Conservation (phyloP, 1,284 basidiomycete species). For the Tremellales sp. region DNA sequence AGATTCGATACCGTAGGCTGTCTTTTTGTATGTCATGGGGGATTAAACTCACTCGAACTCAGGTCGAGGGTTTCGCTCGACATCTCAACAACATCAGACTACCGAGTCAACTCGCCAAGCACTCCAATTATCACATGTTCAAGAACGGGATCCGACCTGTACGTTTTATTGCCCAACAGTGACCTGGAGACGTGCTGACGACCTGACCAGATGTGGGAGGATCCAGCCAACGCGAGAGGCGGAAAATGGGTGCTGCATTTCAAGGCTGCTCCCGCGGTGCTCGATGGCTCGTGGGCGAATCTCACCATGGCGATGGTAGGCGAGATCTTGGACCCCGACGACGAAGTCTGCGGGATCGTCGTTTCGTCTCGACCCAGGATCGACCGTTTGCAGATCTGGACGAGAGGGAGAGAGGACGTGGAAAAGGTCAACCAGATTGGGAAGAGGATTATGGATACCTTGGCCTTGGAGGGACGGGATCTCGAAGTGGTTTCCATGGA, state of each 20-base stretch:
- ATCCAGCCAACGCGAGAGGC: constrained; percentile 77
- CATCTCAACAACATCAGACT: constrained; percentile 92
- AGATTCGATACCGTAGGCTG: constrained; percentile 64
- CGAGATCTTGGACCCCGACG: constrained; percentile 78
- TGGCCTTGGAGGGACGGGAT: constrained; percentile 55
- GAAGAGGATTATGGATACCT: constrained; percentile 69
- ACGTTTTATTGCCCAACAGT: constrained; percentile 9
- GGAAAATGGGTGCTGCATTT: constrained; percentile 94
- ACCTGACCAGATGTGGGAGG: constrained; percentile 85
- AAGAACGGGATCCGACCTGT: constrained; percentile 55
- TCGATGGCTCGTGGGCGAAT: constrained; percentile 88
- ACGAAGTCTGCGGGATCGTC: constrained; percentile 86
- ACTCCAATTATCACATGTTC: constrained; percentile 92
- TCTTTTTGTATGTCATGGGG: background rate
- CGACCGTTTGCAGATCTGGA: constrained; percentile 87
- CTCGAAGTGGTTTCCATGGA: constrained; percentile 76
- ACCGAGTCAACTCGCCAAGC: constrained; percentile 78
- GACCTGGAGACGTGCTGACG: background rate
- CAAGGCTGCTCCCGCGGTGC: constrained; percentile 64
- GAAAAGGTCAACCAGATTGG: constrained; percentile 79
- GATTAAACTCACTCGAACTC: constrained; percentile 18
- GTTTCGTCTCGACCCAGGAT: constrained; percentile 81
- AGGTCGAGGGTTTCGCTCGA: constrained; percentile 81
- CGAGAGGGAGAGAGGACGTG: constrained; percentile 72
- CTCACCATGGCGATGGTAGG: constrained; percentile 87